Evolutionary conservation across 352 stramenopile species (phyloP).

Genomic region (Pythium angustatum): DNA sequence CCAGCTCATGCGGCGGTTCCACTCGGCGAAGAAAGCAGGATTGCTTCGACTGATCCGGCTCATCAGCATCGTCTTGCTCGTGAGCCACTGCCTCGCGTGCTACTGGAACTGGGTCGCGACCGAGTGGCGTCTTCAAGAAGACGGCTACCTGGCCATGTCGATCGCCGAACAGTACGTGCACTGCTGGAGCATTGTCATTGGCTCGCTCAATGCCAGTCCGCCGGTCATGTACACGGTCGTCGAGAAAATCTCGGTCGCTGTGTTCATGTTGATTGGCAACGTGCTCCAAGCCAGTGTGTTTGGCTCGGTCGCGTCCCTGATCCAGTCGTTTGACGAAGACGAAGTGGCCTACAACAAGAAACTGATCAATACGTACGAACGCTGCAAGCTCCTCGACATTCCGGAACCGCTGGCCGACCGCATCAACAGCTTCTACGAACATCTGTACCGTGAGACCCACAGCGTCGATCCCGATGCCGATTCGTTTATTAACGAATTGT

Average conservation of each 20-base stretch:
- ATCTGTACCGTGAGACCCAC: slow-evolving; percentile 68
- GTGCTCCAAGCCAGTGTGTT: slow-evolving; percentile 71
- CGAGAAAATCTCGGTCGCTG: slow-evolving; percentile 57
- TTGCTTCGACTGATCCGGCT: slow-evolving; percentile 54
- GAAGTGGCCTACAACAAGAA: slow-evolving; percentile 76
- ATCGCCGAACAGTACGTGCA: slow-evolving; percentile 48
- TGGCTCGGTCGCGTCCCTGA: slow-evolving; percentile 60
- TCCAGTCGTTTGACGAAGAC: slow-evolving; percentile 72
- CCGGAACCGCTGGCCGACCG: slow-evolving; percentile 46
- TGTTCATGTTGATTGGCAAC: slow-evolving; percentile 75
- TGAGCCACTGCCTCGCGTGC: slow-evolving; percentile 59
- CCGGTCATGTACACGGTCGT: slow-evolving; percentile 51
- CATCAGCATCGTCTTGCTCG: slow-evolving; percentile 52
- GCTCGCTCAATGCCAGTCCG: slow-evolving; percentile 63
- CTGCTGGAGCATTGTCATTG: slow-evolving; percentile 59
- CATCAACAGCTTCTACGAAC: slow-evolving; percentile 74
- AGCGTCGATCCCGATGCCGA: slow-evolving; percentile 63
- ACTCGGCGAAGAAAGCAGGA: slow-evolving; percentile 67
- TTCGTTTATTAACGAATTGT: slow-evolving; percentile 79
- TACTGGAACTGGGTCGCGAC: slow-evolving; percentile 61
- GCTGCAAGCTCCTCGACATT: slow-evolving; percentile 69
- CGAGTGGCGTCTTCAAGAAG: slow-evolving; percentile 43
- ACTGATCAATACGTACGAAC: slow-evolving; percentile 61
- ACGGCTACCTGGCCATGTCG: slow-evolving; percentile 28
- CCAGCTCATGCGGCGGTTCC: slow-evolving; percentile 48